Evolutionary conservation across 768 basidiomycete genomes (phyloP), one percentile per base, ranked within the genome.

Genomic region (Mycena rosella): DNA sequence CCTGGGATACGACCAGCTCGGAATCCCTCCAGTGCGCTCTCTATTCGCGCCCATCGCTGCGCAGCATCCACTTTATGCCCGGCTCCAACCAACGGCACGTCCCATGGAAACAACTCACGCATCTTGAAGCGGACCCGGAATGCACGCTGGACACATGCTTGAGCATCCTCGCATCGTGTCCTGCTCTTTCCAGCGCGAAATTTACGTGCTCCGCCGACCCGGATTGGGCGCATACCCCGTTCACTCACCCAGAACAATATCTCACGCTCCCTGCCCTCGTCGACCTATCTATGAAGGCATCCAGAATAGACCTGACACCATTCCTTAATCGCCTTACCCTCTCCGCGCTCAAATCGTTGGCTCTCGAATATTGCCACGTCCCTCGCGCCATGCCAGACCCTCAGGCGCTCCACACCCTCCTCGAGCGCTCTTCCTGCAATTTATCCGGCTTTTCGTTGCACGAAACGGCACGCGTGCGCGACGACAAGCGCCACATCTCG

Each of bases 71-170:
- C 27, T 44, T 70, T 5, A 29, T 29, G 48, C 40, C 60, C 8
- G 44, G 29, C 13, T 53, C 60, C 14, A 54, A 7, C 7, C 59
- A 42, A 30, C 34, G 13, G n/a, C 24, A 51, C 29, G 56, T 66
- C 7, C 44, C 55, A 1, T 70, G 64, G 69, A 34, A 53, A 30
- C 56, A 52, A 22, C 65, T 70, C 47, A 70, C 65, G 1, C 52
- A 61, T 27, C 48, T 70, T 29, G 44, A 59, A 10, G 60, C 60
- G n/a, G 60, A 52, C 5, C 55, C 45, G 10, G 69, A 70, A 60
- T 66, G 64, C 56, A 66, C 69, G 18, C 6, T 53, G 14, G 69
- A 70, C 0, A 70, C 69, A 36, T 65, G 60, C 56, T 32, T 70
- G 20, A n/a, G 51, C 45, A 62, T 70, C 22, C 60, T 70, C 11